Conservation (phyloP, 1,284 basidiomycete species). For the Inonotus hispidus region DNA sequence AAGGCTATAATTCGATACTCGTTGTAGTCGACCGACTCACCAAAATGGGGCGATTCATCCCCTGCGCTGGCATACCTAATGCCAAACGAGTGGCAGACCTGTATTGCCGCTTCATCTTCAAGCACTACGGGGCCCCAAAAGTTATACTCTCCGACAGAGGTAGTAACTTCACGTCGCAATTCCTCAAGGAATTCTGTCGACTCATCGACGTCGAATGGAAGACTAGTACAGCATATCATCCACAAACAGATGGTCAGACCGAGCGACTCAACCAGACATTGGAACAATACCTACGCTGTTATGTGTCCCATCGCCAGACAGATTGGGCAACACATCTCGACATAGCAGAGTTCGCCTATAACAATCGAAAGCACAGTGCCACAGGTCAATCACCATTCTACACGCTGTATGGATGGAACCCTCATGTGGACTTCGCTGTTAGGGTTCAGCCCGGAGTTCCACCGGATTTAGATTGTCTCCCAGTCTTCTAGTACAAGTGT, state of each 20-base stretch:
- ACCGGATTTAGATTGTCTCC: too few relatives aligned
- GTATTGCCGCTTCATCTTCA: slow-evolving; percentile 28
- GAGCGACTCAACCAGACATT: slow-evolving; percentile 27
- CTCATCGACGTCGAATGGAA: neutral
- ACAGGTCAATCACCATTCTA: neutral
- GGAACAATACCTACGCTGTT: slow-evolving; percentile 21
- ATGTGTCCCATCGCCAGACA: slow-evolving; percentile 25
- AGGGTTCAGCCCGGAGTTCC: too few relatives aligned
- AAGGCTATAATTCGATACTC: slow-evolving; percentile 34
- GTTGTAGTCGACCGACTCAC: slow-evolving; percentile 34
- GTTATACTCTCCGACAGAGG: slow-evolving; percentile 34
- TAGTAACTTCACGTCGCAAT: slow-evolving; percentile 29
- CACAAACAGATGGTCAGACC: slow-evolving; percentile 27
- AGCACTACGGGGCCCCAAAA: slow-evolving; percentile 30
- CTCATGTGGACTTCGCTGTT: neutral
- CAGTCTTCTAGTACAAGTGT: too few relatives aligned
- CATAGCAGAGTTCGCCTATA: slow-evolving; percentile 23
- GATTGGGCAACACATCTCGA: slow-evolving; percentile 28
- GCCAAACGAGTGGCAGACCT: slow-evolving; percentile 25
- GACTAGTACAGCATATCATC: slow-evolving; percentile 17
- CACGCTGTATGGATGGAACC: neutral
- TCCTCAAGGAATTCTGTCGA: slow-evolving; percentile 20
- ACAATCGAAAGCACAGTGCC: neutral
- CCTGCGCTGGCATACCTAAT: slow-evolving; percentile 25
- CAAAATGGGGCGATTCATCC: slow-evolving; percentile 28